Evolutionary conservation across 2,329 filamentous ascomycete species (phyloP).

Genomic region (Phyllosticta capitalensis): DNA sequence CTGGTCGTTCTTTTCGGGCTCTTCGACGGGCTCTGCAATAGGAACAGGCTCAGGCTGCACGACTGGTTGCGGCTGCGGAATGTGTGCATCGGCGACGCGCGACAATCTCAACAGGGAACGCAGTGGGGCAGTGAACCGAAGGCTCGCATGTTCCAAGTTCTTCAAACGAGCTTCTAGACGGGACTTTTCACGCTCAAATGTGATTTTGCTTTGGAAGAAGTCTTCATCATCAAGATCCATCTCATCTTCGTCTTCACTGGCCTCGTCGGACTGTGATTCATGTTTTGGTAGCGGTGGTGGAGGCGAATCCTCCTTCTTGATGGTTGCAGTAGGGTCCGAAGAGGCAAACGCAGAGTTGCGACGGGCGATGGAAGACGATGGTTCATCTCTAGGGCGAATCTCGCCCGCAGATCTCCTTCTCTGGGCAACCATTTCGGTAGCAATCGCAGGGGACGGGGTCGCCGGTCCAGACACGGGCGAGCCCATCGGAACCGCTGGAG

Average conservation of each 20-base stretch:
- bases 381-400: constrained; percentile 5
- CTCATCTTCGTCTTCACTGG: constrained; percentile 37
- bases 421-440: constrained; percentile 18
- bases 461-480: constrained; percentile 1
- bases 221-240: constrained; percentile 38
- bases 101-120: constrained; percentile 35
- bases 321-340: constrained; percentile 4
- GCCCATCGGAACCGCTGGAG: constrained; percentile 2
- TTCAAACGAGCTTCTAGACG: constrained; percentile 34
- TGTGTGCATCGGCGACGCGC: constrained; percentile 26
- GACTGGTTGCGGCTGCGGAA: constrained; percentile 14
- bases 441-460: constrained; percentile 17
- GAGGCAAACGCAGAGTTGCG: constrained; percentile 12
- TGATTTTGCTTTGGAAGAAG: constrained; percentile 34
- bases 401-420: constrained; percentile 8
- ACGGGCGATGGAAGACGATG: constrained; percentile 11
- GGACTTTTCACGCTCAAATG: constrained; percentile 37
- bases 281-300: background rate
- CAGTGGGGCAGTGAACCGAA: constrained; percentile 35
- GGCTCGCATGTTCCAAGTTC: constrained; percentile 32
- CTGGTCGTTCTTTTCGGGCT: background rate
- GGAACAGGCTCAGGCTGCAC: background rate
- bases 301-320: constrained; percentile 2
- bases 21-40: background rate
- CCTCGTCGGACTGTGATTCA: constrained; percentile 8